These are phyloP conservation scores for Chamaecyparis obtusa DNA, from an alignment of 75 land plant species.

Conservation along the genomic window DNA sequence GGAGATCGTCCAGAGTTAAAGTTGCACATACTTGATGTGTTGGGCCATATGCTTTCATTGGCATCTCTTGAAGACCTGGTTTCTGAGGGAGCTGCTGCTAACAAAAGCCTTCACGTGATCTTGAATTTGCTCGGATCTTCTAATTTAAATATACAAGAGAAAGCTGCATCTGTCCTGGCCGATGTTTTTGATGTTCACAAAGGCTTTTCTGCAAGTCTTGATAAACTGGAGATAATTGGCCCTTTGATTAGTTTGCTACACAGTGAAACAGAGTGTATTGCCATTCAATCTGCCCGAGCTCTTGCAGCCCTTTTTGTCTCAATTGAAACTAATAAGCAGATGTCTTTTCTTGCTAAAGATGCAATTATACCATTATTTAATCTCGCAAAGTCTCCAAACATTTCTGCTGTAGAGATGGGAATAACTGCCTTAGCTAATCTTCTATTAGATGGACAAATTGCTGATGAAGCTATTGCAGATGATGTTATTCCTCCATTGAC, in stretches of 20 bases:
- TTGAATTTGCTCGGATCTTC: conserved; percentile 17
- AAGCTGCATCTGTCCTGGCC: conserved; percentile 46
- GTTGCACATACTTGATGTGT: conserved; percentile 38
- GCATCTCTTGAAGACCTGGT: conserved; percentile 43
- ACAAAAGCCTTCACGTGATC: conserved; percentile 35
- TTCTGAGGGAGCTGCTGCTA: conserved; percentile 38
- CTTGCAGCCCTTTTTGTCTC: conserved; percentile 47
- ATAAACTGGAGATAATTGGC: conserved; percentile 20
- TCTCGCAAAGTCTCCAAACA: conserved; percentile 37
- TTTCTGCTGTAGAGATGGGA: conserved; percentile 40
- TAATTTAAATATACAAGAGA: conserved; percentile 37
- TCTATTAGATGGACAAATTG: conserved; percentile 29
- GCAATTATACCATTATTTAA: conserved; percentile 33
- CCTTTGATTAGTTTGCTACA: conserved; percentile 33
- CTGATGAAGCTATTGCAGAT: conserved; percentile 45
- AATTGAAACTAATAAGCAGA: conserved; percentile 19
- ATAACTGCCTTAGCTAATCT: conserved; percentile 45
- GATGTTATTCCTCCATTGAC: conserved; percentile 46
- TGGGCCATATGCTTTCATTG: conserved; percentile 38
- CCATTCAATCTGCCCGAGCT: conserved; percentile 48
- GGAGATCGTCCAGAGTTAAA: conserved; percentile 43
- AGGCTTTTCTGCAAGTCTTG: conserved; percentile 35
- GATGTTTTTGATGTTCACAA: conserved; percentile 35
- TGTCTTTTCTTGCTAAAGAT: conserved; percentile 26
- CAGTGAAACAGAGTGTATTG: conserved; percentile 26